These are phyloP conservation scores for Secale cereale DNA, from an alignment of 176 grass and related monocot genomes.

Conservation along the genomic window DNA sequence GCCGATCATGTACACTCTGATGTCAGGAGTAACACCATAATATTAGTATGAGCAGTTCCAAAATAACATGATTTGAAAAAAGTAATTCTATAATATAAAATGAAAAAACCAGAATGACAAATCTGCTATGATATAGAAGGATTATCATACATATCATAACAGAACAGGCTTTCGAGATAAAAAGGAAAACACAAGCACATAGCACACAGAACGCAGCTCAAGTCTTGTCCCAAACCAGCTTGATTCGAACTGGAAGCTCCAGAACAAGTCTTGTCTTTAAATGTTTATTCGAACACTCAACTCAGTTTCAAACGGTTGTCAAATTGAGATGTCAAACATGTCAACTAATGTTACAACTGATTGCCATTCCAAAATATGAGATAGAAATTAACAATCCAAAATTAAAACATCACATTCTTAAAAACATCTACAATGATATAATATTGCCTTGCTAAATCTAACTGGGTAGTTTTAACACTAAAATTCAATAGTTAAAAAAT, in stretches of 20 bases:
- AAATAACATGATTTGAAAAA: not conserved
- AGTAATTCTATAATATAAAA: slow-evolving; percentile 9
- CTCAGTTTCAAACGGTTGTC: slow-evolving; percentile 15
- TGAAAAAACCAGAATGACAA: slow-evolving; percentile 13
- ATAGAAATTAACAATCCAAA: not conserved
- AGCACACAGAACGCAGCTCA: not conserved
- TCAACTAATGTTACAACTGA: not conserved
- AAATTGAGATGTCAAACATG: slow-evolving; percentile 1
- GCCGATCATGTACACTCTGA: slow-evolving; percentile 61
- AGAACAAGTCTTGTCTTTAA: not conserved
- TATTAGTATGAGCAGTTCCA: slow-evolving; percentile 26
- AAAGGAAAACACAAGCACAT: not conserved
- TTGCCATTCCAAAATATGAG: not conserved
- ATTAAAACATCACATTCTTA: not conserved
- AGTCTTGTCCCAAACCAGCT: not conserved
- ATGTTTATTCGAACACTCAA: not conserved
- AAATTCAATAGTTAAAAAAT: not conserved
- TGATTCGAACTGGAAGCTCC: slow-evolving; percentile 16
- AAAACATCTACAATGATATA: not conserved
- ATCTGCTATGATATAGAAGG: not conserved
- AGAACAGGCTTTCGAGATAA: not conserved
- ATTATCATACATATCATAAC: not conserved
- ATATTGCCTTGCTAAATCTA: not conserved
- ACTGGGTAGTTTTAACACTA: not conserved
- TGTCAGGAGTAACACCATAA: not conserved